Conservation (phyloP, 2,329 filamentous ascomycete species). For the Beauveria brongniartii region DNA sequence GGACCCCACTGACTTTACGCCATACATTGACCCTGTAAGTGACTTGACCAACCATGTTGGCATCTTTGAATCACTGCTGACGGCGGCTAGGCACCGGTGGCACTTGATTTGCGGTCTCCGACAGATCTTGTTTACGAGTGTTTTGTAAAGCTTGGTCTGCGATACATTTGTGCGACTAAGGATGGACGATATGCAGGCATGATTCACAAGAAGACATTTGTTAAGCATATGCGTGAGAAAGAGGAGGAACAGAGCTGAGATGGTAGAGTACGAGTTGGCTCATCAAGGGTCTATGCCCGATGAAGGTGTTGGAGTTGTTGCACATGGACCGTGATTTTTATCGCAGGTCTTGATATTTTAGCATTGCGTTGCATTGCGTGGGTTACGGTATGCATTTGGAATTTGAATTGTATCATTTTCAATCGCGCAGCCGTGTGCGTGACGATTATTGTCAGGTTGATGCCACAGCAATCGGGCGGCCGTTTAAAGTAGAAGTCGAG, state of each 20-base stretch:
- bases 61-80: slow-evolving; percentile 8
- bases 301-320: background rate
- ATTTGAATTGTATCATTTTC: background rate
- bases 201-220: slow-evolving; percentile 96
- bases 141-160: slow-evolving; percentile 85
- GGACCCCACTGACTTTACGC: slow-evolving; percentile 78
- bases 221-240: slow-evolving; percentile 83
- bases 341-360: background rate
- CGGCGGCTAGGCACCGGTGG: slow-evolving; percentile 61
- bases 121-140: slow-evolving; percentile 96
- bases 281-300: no score
- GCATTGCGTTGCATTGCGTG: slow-evolving; percentile 10
- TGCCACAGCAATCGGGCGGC: no score
- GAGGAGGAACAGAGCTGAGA: slow-evolving; percentile 42
- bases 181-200: slow-evolving; percentile 84
- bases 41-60: background rate
- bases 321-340: background rate
- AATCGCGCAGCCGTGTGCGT: background rate
- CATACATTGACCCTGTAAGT: slow-evolving; percentile 77
- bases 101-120: slow-evolving; percentile 79
- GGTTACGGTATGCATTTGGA: background rate
- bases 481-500: background rate
- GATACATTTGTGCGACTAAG: slow-evolving; percentile 83
- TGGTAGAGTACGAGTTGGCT: background rate
- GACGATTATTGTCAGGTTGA: no score